A percentile compares a stretch with the other conserved stretches of the same genome.
phyloP scores from a whole-genome alignment of 2,329 filamentous ascomycete genomes.

The Arthrobotrys sinensis region DNA sequence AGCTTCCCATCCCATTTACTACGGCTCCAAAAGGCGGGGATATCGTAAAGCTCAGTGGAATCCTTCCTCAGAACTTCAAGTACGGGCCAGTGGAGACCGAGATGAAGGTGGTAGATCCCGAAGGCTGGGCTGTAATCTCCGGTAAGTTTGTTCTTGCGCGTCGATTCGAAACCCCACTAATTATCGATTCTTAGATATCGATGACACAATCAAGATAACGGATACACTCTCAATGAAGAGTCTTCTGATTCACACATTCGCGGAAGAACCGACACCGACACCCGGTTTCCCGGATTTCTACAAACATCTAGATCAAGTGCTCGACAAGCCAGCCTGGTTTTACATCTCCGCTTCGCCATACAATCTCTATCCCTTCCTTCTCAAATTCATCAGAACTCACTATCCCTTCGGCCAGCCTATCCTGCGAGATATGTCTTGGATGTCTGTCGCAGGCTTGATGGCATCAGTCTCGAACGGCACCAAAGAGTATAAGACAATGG shows the following conservation, averaged over 20 bases:
- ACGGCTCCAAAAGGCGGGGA: constrained; percentile 8
- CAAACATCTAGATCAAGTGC: constrained; percentile 74
- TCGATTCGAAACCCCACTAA: background rate
- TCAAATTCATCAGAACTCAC: constrained; percentile 78
- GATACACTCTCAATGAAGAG: constrained; percentile 84
- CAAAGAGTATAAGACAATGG: constrained; percentile 83
- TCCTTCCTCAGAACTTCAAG: constrained; percentile 36
- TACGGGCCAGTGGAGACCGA: constrained; percentile 28
- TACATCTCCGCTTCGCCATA: constrained; percentile 95
- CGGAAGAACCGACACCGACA: constrained; percentile 79
- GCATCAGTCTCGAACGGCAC: constrained; percentile 84
- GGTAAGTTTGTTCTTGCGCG: background rate
- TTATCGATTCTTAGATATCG: constrained; percentile 76
- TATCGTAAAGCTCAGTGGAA: constrained; percentile 46
- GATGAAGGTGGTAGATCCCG: constrained; percentile 47
- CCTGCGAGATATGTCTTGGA: constrained; percentile 87
- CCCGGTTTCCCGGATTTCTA: constrained; percentile 90
- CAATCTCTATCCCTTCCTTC: constrained; percentile 91
- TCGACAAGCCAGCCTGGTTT: constrained; percentile 81
- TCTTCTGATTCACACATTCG: constrained; percentile 87
- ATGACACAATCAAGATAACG: constrained; percentile 96
- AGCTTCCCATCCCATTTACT: constrained; percentile 32
- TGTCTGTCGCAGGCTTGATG: constrained; percentile 84
- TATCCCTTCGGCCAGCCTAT: constrained; percentile 86
- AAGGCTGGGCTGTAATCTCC: constrained; percentile 57